phyloP scores from a whole-genome alignment of 2,329 filamentous ascomycete genomes.

The Aspergillus tamarii region DNA sequence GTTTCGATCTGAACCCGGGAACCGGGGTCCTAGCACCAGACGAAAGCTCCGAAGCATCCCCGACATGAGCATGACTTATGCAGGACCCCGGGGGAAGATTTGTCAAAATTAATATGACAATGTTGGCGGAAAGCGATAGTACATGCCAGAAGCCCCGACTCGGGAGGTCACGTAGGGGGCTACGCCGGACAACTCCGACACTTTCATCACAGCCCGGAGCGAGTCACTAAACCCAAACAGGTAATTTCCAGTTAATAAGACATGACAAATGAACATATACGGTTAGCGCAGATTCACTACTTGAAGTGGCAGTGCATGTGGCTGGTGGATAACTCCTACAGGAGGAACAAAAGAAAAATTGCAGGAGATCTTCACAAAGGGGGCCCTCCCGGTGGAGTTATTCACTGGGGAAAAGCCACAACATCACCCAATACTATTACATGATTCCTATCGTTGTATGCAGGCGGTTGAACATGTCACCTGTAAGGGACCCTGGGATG shows the following conservation, averaged over 20 bases:
- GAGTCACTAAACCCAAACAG: not conserved
- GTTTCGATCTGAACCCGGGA: not conserved
- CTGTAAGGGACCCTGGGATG: slow-evolving; percentile 18
- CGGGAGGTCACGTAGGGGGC: not conserved
- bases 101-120: not conserved
- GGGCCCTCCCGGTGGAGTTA: not conserved
- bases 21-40: not conserved
- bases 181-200: slow-evolving; percentile 12
- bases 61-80: not conserved
- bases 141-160: slow-evolving; percentile 8
- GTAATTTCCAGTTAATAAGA: not conserved
- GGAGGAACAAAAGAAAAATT: not conserved
- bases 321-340: slow-evolving; percentile 1
- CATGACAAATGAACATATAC: slow-evolving; percentile 2
- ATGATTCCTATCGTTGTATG: slow-evolving; percentile 1
- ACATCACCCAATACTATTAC: slow-evolving; percentile 9
- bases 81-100: not conserved
- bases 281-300: not conserved
- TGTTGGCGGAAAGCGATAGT: slow-evolving; percentile 13
- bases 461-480: slow-evolving; percentile 17
- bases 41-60: not conserved
- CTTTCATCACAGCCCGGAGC: not conserved
- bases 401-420: not conserved
- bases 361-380: not conserved
- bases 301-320: slow-evolving; percentile 6